A percentile compares a stretch with the other conserved stretches of the same genome.
Conservation (phyloP, 1,284 basidiomycete species). For the Heterobasidion annosum region DNA sequence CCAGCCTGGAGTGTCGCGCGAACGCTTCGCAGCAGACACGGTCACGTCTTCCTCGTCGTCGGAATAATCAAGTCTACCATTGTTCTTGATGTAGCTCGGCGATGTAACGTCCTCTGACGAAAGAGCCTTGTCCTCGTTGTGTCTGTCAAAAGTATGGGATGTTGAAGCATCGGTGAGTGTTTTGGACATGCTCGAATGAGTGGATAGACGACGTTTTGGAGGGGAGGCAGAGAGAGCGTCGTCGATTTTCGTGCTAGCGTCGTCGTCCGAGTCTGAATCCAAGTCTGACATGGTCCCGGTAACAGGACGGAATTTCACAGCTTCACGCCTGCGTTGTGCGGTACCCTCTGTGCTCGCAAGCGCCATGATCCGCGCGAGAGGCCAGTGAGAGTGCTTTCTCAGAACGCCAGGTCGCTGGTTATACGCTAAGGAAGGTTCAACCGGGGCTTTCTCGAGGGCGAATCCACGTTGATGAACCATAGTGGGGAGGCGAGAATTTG, state of each 20-base stretch:
- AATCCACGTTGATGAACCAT: neutral
- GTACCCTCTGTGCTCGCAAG: conserved; percentile 4
- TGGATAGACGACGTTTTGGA: neutral
- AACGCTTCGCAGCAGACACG: neutral
- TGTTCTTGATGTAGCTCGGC: neutral
- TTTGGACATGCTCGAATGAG: neutral
- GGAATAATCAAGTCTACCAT: neutral
- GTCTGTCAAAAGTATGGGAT: neutral
- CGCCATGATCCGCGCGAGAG: conserved; percentile 8
- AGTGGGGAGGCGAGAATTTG: neutral
- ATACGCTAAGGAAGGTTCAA: conserved; percentile 5
- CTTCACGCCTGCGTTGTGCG: conserved; percentile 25
- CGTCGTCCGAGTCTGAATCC: conserved; percentile 20
- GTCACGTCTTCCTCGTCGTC: neutral
- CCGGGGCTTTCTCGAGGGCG: neutral
- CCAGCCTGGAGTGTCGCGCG: neutral
- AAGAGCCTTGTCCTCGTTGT: neutral
- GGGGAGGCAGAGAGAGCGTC: conserved; percentile 10
- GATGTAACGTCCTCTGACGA: neutral
- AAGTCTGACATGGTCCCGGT: conserved; percentile 26
- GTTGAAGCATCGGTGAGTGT: neutral
- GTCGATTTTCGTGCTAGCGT: conserved; percentile 13
- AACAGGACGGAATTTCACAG: conserved; percentile 39
- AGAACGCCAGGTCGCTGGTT: conserved; percentile 7
- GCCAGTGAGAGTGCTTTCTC: conserved; percentile 16